Evolutionary conservation across 140 eudicot genomes (phyloP).

Genomic region (Cichorium intybus): DNA sequence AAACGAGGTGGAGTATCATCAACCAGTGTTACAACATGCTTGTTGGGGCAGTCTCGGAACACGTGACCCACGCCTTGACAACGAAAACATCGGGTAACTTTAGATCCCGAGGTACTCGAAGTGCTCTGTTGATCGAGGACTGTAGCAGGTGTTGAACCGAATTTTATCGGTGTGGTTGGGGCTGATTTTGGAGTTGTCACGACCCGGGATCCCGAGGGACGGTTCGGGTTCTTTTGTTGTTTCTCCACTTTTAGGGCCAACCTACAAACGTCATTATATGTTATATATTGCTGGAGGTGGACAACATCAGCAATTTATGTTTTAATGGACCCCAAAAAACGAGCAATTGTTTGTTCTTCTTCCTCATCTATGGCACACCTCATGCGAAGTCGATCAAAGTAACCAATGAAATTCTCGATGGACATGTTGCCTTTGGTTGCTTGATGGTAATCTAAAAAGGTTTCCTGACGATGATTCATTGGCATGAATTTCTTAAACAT

Average conservation of each 20-base stretch:
- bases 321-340: not conserved
- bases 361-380: not conserved
- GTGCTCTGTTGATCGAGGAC: too few relatives aligned
- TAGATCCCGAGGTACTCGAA: too few relatives aligned
- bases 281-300: slow-evolving; percentile 5
- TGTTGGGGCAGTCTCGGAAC: not conserved
- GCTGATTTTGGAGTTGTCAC: not conserved
- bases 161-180: too few relatives aligned
- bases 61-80: slow-evolving; percentile 11
- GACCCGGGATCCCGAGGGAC: not conserved
- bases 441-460: not conserved
- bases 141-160: too few relatives aligned
- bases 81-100: not conserved
- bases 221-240: too few relatives aligned
- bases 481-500: not conserved
- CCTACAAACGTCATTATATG: not conserved
- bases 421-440: not conserved
- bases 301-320: not conserved
- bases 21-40: not conserved
- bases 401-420: not conserved
- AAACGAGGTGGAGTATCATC: not conserved
- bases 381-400: slow-evolving; percentile 15
- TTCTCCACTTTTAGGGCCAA: too few relatives aligned
- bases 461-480: not conserved
- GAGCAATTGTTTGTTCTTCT: not conserved